These are phyloP conservation scores for Silybum marianum DNA, from an alignment of 129 eudicot genomes.

Conservation along the genomic window DNA sequence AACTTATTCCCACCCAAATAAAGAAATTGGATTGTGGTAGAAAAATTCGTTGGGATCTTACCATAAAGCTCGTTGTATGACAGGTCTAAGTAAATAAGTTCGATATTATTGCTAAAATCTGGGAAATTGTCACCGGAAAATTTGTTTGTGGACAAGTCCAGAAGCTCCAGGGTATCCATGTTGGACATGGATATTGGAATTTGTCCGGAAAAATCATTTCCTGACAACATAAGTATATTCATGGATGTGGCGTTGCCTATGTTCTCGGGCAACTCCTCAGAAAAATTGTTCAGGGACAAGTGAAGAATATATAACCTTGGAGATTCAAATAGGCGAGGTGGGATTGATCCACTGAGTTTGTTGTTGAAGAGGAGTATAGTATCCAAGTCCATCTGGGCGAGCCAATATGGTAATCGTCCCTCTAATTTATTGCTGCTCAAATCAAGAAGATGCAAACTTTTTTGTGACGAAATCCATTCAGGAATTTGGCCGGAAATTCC, in stretches of 20 bases:
- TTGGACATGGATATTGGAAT: conserved; percentile 37
- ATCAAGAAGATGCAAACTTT: conserved; percentile 34
- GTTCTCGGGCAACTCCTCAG: conserved; percentile 38
- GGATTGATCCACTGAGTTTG: conserved; percentile 34
- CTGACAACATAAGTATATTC: not conserved
- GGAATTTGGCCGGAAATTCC: conserved; percentile 36
- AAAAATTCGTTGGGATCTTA: conserved; percentile 31
- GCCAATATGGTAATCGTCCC: conserved; percentile 46
- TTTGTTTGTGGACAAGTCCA: conserved; percentile 43
- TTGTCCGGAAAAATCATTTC: conserved; percentile 40
- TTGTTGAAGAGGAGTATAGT: conserved; percentile 38
- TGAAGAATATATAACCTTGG: conserved; percentile 23
- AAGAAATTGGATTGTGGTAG: conserved; percentile 12
- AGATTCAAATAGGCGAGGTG: conserved; percentile 37
- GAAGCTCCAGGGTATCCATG: conserved; percentile 23
- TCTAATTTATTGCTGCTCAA: conserved; percentile 37
- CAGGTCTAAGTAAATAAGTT: conserved; percentile 34
- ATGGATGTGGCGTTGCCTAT: not conserved
- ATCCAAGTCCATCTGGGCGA: conserved; percentile 39
- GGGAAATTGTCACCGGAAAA: conserved; percentile 42
- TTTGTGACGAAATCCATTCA: conserved; percentile 38
- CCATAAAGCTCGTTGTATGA: conserved; percentile 42
- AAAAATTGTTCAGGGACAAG: conserved; percentile 42
- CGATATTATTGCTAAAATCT: conserved; percentile 1
- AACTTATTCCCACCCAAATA: conserved; percentile 38